Percentiles rank a stretch among this genome's conserved stretches.
phyloP scores from a whole-genome alignment of 495 filamentous ascomycete species.

The Evernia prunastri region DNA sequence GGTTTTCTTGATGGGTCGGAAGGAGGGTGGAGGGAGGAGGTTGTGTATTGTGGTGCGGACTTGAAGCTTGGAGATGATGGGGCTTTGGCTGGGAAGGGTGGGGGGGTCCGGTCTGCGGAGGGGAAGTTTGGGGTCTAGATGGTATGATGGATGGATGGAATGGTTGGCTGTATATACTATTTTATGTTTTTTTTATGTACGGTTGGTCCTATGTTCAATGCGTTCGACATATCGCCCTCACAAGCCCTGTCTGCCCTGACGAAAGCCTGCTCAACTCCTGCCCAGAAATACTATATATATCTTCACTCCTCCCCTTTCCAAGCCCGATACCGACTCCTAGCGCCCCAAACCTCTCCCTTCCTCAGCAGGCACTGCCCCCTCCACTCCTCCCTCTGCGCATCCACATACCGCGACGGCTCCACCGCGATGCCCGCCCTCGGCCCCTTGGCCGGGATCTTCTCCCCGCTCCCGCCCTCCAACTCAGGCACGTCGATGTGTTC shows the following conservation, averaged over 20 bases:
- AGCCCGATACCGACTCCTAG: conserved; percentile 67
- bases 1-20: no score
- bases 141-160: neutral
- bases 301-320: conserved; percentile 54
- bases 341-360: conserved; percentile 74
- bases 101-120: no score
- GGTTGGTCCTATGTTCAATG: neutral
- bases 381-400: conserved; percentile 76
- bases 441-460: conserved; percentile 54
- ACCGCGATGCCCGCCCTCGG: conserved; percentile 75
- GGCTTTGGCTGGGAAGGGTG: no score
- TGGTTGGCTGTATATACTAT: neutral
- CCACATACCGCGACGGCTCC: conserved; percentile 84
- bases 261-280: neutral
- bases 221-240: neutral
- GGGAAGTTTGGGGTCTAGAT: no score
- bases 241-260: neutral
- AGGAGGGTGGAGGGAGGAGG: no score
- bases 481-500: conserved; percentile 72
- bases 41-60: no score
- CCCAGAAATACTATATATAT: no score
- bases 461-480: conserved; percentile 55
- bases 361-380: conserved; percentile 66
- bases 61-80: no score
- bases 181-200: neutral